Conservation (phyloP, 2,329 filamentous ascomycete genomes). For the Aureobasidium sp. region DNA sequence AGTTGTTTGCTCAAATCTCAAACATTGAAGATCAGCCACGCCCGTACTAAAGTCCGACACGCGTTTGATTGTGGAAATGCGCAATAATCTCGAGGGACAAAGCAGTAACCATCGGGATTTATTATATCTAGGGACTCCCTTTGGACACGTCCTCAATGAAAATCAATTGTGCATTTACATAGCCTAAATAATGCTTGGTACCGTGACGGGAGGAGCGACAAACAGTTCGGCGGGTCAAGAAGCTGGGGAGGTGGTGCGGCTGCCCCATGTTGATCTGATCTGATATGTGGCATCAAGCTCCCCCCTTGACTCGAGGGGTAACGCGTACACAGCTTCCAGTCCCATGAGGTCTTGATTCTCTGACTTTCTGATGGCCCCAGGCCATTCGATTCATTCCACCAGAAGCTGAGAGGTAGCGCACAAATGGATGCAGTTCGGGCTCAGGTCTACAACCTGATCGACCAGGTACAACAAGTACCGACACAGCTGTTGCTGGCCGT, state of each 20-base stretch:
- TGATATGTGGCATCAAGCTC: slow-evolving; percentile 1
- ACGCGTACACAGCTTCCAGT: neutral
- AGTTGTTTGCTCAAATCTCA: neutral
- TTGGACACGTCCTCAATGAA: neutral
- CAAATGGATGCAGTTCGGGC: neutral
- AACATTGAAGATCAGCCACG: neutral
- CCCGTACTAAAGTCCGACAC: neutral
- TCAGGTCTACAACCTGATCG: neutral
- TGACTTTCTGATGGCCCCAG: slow-evolving; percentile 1
- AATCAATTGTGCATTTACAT: neutral
- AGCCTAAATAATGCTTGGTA: neutral
- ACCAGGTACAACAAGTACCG: slow-evolving; percentile 4
- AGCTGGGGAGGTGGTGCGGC: neutral
- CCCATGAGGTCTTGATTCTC: neutral
- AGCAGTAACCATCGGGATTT: neutral
- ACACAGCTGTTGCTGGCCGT: neutral
- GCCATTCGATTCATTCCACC: neutral
- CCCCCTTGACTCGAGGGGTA: slow-evolving; percentile 5
- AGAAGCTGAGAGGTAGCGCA: slow-evolving; percentile 4
- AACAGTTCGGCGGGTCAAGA: neutral
- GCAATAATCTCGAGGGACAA: neutral
- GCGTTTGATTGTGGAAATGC: neutral
- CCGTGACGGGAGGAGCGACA: neutral
- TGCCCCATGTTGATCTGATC: neutral
- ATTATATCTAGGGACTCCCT: neutral